These are phyloP conservation scores for Chaetomiaceae sp. DNA, from an alignment of 2,329 filamentous ascomycete species.

Conservation along the genomic window DNA sequence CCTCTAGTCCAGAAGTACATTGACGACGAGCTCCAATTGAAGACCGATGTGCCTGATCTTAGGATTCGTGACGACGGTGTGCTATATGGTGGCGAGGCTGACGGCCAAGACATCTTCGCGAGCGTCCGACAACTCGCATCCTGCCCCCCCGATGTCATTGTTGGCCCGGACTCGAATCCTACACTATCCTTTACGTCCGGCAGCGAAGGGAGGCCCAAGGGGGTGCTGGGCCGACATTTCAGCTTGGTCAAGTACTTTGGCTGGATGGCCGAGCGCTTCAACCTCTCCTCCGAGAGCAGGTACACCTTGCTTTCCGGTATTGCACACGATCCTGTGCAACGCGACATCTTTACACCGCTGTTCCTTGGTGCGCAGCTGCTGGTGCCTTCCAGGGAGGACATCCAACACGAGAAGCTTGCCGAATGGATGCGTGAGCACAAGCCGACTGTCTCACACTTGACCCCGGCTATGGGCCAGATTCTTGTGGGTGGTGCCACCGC, in stretches of 20 bases:
- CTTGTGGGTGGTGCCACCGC: constrained; percentile 78
- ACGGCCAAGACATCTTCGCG: constrained; percentile 65
- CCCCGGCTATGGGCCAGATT: constrained; percentile 95
- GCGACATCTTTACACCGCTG: constrained; percentile 84
- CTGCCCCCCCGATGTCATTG: constrained; percentile 63
- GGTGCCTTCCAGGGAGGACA: constrained; percentile 75
- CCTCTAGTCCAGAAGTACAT: constrained; percentile 59
- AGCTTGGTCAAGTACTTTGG: constrained; percentile 80
- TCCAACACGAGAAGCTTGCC: constrained; percentile 76
- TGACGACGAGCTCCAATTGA: constrained; percentile 65
- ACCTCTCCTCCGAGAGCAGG: constrained; percentile 63
- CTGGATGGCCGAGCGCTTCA: constrained; percentile 88
- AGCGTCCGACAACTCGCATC: constrained; percentile 46
- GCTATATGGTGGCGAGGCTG: constrained; percentile 62
- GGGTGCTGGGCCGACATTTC: constrained; percentile 83
- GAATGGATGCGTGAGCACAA: constrained; percentile 80
- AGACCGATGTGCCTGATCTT: constrained; percentile 70
- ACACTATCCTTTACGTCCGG: constrained; percentile 65
- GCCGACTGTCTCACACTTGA: constrained; percentile 80
- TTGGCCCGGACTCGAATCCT: constrained; percentile 80
- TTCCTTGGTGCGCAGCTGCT: constrained; percentile 79
- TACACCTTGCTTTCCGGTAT: constrained; percentile 87
- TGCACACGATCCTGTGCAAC: constrained; percentile 66
- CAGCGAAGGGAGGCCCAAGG: constrained; percentile 73
- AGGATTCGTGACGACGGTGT: constrained; percentile 66